A percentile compares a stretch with the other conserved stretches of the same genome.
Conservation (phyloP, 2,329 filamentous ascomycete genomes). For the Arachnomyces sp. region DNA sequence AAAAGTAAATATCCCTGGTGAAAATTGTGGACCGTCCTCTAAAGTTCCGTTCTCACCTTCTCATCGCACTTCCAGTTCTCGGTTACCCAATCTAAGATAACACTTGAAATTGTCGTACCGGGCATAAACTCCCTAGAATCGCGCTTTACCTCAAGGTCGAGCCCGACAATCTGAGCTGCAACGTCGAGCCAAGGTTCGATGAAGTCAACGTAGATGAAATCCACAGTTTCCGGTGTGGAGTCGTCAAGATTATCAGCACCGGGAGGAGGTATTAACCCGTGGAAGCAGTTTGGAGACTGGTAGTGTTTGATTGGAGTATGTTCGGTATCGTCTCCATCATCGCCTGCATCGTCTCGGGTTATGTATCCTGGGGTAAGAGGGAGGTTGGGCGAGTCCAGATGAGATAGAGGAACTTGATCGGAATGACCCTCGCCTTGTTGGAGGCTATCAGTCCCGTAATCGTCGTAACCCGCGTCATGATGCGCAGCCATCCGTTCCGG, state of each 20-base stretch:
- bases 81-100: slow-evolving; percentile 53
- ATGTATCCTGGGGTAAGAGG: slow-evolving; percentile 68
- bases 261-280: slow-evolving; percentile 52
- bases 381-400: slow-evolving; percentile 26
- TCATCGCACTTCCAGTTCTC: slow-evolving; percentile 43
- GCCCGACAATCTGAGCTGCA: slow-evolving; percentile 57
- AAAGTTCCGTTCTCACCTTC: too few relatives aligned
- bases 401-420: slow-evolving; percentile 24
- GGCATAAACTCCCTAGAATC: slow-evolving; percentile 47
- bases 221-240: slow-evolving; percentile 59
- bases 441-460: slow-evolving; percentile 5
- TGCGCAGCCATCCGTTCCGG: slow-evolving; percentile 35
- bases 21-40: too few relatives aligned
- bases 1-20: too few relatives aligned
- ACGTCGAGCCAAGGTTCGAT: slow-evolving; percentile 72
- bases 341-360: slow-evolving; percentile 73
- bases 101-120: slow-evolving; percentile 46
- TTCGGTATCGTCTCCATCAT: slow-evolving; percentile 82
- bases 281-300: slow-evolving; percentile 72
- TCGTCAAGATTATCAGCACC: slow-evolving; percentile 19
- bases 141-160: slow-evolving; percentile 37
- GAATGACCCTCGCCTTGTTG: slow-evolving; percentile 3
- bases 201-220: slow-evolving; percentile 87
- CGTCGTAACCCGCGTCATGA: slow-evolving; percentile 15
- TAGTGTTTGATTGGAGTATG: slow-evolving; percentile 70